phyloP scores from a whole-genome alignment of 139 green algal species.

The Closterium sp. region DNA sequence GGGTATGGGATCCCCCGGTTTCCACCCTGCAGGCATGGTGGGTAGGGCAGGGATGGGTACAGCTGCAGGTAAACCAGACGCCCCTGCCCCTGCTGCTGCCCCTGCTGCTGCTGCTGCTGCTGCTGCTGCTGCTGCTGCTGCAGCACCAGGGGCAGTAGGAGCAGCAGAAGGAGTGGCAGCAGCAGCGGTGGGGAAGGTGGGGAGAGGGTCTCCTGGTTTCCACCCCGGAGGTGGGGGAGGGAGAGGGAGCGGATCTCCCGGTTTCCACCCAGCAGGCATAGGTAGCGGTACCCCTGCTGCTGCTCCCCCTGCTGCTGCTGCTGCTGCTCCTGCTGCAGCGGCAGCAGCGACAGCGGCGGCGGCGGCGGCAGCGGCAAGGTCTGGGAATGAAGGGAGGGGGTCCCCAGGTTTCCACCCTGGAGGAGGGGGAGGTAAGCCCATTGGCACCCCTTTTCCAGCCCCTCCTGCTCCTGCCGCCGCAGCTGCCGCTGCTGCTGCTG shows the following conservation, averaged over 20 bases:
- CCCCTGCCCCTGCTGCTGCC: not conserved
- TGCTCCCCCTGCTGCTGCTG: not conserved
- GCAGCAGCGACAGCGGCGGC: not conserved
- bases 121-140: not conserved
- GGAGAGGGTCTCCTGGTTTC: slow-evolving; percentile 36
- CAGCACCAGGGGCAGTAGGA: not conserved
- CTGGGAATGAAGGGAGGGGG: slow-evolving; percentile 6
- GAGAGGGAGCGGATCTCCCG: slow-evolving; percentile 6
- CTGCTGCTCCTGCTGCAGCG: not conserved
- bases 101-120: no score
- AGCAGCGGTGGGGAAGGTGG: not conserved
- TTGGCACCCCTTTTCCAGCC: not conserved
- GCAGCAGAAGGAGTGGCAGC: not conserved
- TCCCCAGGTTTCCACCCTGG: slow-evolving; percentile 36
- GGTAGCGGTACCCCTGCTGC: not conserved
- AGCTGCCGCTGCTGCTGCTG: not conserved
- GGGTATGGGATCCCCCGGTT: slow-evolving; percentile 19
- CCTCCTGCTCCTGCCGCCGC: not conserved
- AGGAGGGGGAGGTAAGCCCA: slow-evolving; percentile 10
- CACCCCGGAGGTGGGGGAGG: slow-evolving; percentile 23
- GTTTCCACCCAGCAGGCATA: slow-evolving; percentile 13
- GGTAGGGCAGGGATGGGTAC: not conserved
- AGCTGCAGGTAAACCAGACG: not conserved
- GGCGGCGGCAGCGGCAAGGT: not conserved
- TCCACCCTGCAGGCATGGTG: no score